These are phyloP conservation scores for Chrysochromulina tobinii DNA, from an alignment of 78 protist species.

Conservation along the genomic window DNA sequence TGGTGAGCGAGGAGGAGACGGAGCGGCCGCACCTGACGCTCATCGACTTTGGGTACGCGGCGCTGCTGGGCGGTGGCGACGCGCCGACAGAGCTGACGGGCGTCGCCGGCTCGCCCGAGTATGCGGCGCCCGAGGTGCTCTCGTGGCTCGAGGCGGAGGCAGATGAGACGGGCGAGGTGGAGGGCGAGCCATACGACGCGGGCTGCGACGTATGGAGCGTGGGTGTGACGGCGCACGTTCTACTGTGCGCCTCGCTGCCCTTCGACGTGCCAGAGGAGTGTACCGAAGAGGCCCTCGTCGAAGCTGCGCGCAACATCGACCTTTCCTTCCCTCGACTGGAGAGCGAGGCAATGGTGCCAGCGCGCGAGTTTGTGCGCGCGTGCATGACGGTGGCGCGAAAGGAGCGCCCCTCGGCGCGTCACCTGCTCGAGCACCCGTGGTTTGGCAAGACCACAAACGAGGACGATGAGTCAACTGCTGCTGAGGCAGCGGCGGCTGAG, in stretches of 20 bases:
- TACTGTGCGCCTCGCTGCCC: neutral
- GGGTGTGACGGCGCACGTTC: neutral
- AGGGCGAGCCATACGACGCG: neutral
- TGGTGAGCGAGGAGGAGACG: neutral
- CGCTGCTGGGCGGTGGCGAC: neutral
- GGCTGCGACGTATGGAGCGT: neutral
- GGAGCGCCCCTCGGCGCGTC: too few relatives aligned
- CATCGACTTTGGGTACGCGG: conserved; percentile 8
- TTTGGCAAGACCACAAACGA: too few relatives aligned
- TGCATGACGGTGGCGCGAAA: too few relatives aligned
- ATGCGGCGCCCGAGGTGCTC: conserved; percentile 1
- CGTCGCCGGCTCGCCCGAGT: neutral
- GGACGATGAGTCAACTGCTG: too few relatives aligned
- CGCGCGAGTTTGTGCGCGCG: too few relatives aligned
- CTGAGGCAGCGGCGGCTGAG: too few relatives aligned
- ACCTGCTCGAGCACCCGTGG: too few relatives aligned
- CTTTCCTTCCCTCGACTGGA: neutral
- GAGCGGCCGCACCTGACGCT: neutral
- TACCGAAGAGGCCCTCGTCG: neutral
- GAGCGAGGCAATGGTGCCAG: neutral
- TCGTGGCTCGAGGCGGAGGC: neutral
- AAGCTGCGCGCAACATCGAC: neutral
- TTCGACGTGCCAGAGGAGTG: neutral
- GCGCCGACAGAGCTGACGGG: neutral
- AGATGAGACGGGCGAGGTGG: neutral